Percentiles rank a stretch among this genome's conserved stretches.
Evolutionary conservation across 2,329 filamentous ascomycete species (phyloP).

Genomic region (Hysterium pulicare): DNA sequence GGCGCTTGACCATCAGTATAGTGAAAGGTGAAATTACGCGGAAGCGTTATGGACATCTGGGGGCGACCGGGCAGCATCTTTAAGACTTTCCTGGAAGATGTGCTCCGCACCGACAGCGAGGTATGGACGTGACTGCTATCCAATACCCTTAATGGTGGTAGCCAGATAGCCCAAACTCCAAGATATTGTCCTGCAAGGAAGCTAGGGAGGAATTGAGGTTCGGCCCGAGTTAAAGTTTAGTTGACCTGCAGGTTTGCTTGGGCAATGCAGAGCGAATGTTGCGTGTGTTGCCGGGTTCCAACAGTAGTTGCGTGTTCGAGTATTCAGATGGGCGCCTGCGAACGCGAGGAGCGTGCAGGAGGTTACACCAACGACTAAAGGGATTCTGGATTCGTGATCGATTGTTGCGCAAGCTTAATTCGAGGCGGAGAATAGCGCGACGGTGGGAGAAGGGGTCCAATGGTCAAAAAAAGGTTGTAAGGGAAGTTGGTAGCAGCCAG

Average conservation of each 20-base stretch:
- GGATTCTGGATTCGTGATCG: neutral
- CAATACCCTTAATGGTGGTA: too few species aligned
- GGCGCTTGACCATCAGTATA: slow-evolving; percentile 45
- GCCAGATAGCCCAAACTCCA: slow-evolving; percentile 17
- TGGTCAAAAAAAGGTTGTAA: neutral
- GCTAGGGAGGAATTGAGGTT: slow-evolving; percentile 9
- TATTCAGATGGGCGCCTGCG: neutral
- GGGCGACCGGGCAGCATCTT: slow-evolving; percentile 43
- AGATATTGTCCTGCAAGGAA: slow-evolving; percentile 23
- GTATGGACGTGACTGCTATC: slow-evolving; percentile 7
- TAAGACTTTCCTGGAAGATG: slow-evolving; percentile 5
- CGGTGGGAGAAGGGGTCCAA: neutral
- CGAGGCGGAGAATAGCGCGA: neutral
- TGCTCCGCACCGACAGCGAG: neutral
- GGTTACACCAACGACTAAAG: slow-evolving; percentile 1
- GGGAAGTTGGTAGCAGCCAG: neutral
- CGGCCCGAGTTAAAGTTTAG: slow-evolving; percentile 11
- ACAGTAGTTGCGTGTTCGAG: neutral
- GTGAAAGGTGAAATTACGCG: slow-evolving; percentile 50
- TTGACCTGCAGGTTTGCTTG: slow-evolving; percentile 4
- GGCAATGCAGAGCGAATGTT: neutral
- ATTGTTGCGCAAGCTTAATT: neutral
- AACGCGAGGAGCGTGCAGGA: neutral
- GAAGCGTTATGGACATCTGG: slow-evolving; percentile 49
- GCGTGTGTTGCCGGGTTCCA: neutral